Evolutionary conservation across 306 rosid species (phyloP), one percentile per base, ranked within the genome.

Genomic region (Inga oerstediana): DNA sequence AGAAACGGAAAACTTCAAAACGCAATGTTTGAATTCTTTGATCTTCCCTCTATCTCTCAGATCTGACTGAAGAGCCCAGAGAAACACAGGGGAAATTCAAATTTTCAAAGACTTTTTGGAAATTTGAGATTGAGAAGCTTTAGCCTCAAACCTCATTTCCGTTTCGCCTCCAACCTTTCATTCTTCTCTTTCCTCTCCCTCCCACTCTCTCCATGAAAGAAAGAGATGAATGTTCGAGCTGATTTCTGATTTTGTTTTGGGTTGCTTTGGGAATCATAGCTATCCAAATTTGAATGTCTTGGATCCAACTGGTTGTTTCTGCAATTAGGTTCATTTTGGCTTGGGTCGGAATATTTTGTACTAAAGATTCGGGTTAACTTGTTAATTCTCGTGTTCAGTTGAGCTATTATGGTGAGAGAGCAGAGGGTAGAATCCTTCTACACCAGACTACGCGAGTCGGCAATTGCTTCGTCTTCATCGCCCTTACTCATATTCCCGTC

Each of bases 401-500:
- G 87, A 86, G 68, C 22, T 83, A 81, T 81, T 62, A 91, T 90
- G 89, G 93, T 96, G 90, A 89, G 97, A 65, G 99, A 92, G 83
- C 86, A 87, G 20, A 80, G 87, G n/a, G 85, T 92, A 3, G 93
- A 88, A 67, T 86, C 94, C 1, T 97, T 97, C 84, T 97, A 97
- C 77, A 11, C 91, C 1, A 92, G 86, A 77, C 89, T 97, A 15
- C 91, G 90, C 0, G 85, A 91, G 16, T 91, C 97, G 0, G 94
- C 90, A 2, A 27, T 37, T 0, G 87, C 87, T 22, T 90, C 94
- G 4, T 77, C 93, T 3, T 79, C 87, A 4, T 88, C 95, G 11
- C 97, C 97, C 3, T 85, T 97, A 2, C 91, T 97, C 17, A 90
- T 97, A 3, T 97, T 94, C 72, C 98, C 99, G 2, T 97, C 99